These are phyloP conservation scores for Vigna hirtella DNA, from an alignment of 306 rosid genomes.

Conservation along the genomic window DNA sequence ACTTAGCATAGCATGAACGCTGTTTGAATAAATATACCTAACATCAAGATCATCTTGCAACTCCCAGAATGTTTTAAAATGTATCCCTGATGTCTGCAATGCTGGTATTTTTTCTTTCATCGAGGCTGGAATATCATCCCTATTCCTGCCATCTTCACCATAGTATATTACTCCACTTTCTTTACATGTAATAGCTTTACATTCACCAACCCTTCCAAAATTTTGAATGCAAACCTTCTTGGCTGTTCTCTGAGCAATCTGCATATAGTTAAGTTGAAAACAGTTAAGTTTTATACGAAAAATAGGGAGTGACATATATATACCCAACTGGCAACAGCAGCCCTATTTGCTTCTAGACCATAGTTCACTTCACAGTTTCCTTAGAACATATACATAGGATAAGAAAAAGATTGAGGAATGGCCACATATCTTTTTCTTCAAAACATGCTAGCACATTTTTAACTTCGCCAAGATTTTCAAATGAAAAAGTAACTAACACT, in stretches of 20 bases:
- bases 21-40: constrained; percentile 77
- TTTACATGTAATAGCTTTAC: constrained; percentile 72
- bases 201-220: constrained; percentile 66
- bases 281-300: constrained; percentile 29
- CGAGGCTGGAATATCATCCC: constrained; percentile 57
- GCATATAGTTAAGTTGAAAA: constrained; percentile 24
- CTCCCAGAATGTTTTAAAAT: constrained; percentile 75
- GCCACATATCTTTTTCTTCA: background rate
- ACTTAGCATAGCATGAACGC: constrained; percentile 67
- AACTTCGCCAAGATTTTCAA: background rate
- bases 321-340: background rate
- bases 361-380: constrained; percentile 31
- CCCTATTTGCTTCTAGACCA: background rate
- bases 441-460: background rate
- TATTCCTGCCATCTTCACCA: constrained; percentile 56
- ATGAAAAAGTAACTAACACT: background rate
- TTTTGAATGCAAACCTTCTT: constrained; percentile 76
- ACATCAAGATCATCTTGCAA: constrained; percentile 71
- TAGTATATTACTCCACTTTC: constrained; percentile 81
- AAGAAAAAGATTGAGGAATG: background rate
- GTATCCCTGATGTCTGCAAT: constrained; percentile 79
- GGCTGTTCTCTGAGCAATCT: constrained; percentile 84
- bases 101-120: constrained; percentile 75
- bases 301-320: constrained; percentile 4
- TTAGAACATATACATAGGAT: background rate